phyloP scores from a whole-genome alignment of 768 basidiomycete species.

The Pleurotus citrinopileatus region DNA sequence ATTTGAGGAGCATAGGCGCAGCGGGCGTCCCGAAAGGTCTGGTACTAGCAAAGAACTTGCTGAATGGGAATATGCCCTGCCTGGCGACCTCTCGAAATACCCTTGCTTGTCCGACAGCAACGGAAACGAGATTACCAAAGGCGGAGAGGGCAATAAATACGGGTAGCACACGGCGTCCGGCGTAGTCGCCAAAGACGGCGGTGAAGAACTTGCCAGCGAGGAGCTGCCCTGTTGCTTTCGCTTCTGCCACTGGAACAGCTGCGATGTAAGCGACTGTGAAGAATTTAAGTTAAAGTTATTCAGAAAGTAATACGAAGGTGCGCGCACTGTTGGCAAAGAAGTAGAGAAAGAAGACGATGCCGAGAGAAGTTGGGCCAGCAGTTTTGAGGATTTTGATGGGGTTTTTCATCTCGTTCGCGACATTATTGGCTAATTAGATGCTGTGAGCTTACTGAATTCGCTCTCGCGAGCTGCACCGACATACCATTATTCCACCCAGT shows the following conservation, averaged over 20 bases:
- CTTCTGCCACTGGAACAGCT: constrained; percentile 41
- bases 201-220: constrained; percentile 49
- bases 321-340: constrained; percentile 35
- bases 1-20: constrained; percentile 39
- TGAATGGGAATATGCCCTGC: constrained; percentile 50
- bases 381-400: constrained; percentile 45
- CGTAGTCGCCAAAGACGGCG: constrained; percentile 42
- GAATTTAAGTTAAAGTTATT: constrained; percentile 13
- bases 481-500: constrained; percentile 31
- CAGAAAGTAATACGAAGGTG: constrained; percentile 8
- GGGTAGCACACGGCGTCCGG: constrained; percentile 31
- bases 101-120: constrained; percentile 39
- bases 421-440: constrained; percentile 33
- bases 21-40: constrained; percentile 48
- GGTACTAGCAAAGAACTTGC: constrained; percentile 44
- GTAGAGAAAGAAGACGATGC: constrained; percentile 42
- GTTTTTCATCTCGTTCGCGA: constrained; percentile 41
- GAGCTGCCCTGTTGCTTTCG: constrained; percentile 39
- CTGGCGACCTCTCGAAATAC: constrained; percentile 49
- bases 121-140: constrained; percentile 36
- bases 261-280: neutral
- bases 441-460: constrained; percentile 19
- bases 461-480: neutral
- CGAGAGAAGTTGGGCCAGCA: constrained; percentile 44
- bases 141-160: constrained; percentile 37